A percentile compares a stretch with the other conserved stretches of the same genome.
Evolutionary conservation across 176 grass and related monocot species (phyloP).

Genomic region (Juncus effusus): DNA sequence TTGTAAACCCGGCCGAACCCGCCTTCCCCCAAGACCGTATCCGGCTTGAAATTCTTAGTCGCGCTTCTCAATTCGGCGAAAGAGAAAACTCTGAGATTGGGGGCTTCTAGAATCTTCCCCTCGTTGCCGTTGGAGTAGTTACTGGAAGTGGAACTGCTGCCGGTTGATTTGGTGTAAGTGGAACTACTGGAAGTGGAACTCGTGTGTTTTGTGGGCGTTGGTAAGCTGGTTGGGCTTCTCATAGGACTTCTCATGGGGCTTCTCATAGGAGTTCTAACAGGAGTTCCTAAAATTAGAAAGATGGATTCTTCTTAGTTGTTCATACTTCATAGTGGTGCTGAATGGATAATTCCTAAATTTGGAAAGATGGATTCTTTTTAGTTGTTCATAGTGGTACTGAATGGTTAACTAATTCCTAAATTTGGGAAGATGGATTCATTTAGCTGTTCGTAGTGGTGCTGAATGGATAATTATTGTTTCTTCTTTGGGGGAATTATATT

Average conservation of each 20-base stretch:
- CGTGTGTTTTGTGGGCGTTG: slow-evolving; percentile 13
- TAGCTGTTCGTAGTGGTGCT: neutral
- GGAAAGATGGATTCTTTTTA: neutral
- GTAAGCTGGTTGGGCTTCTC: slow-evolving; percentile 17
- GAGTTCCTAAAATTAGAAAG: slow-evolving; percentile 16
- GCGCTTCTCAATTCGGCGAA: slow-evolving; percentile 50
- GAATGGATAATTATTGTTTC: slow-evolving; percentile 6
- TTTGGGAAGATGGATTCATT: neutral
- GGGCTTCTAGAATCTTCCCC: slow-evolving; percentile 44
- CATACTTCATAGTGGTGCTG: neutral
- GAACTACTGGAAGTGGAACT: slow-evolving; percentile 17
- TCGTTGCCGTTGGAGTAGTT: slow-evolving; percentile 8
- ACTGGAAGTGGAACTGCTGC: slow-evolving; percentile 17
- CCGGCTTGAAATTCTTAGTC: slow-evolving; percentile 65
- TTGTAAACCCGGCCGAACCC: slow-evolving; percentile 78
- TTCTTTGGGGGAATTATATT: neutral
- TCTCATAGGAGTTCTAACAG: slow-evolving; percentile 2
- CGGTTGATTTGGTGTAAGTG: slow-evolving; percentile 20
- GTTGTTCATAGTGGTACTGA: neutral
- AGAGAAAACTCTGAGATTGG: slow-evolving; percentile 57
- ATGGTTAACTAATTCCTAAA: neutral
- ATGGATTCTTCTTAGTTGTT: neutral
- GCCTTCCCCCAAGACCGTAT: slow-evolving; percentile 70
- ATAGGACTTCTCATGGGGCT: slow-evolving; percentile 16
- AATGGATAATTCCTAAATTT: neutral